Evolutionary conservation across 75 land plant genomes (phyloP), one percentile per base, ranked within the genome.

Genomic region (Selaginella moellendorffii): DNA sequence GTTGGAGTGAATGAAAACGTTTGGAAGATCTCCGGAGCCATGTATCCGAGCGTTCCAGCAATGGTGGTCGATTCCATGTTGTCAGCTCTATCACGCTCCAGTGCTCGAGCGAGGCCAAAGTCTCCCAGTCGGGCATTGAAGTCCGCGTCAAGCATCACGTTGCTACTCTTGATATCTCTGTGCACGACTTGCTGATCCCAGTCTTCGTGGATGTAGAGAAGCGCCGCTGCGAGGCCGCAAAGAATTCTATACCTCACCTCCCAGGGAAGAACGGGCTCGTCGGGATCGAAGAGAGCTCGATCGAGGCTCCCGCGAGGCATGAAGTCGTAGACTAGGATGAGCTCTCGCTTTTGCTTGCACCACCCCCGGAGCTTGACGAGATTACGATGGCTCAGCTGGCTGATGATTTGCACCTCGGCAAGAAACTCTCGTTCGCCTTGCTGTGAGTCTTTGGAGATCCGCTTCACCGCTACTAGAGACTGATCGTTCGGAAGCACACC

Each of bases 11-110:
- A 1, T 18, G 69, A 29, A 10, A 74, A 66, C n/a, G 54, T 72
- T 9, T 61, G 62, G 9, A 31, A 46, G 36, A 72, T 30, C 26
- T 74, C 67, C 0, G 74, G 76, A 1, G 74, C 76, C n/a, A 71
- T 28, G 21, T 74, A 74, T 0, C 75, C 75, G 1, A 70, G 27
- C 0, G 68, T 67, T 2, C 68, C 68, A 19, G 62, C 62, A n/a
- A n/a, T n/a, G n/a, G n/a, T n/a, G n/a, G n/a, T n/a, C n/a, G n/a
- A n/a, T n/a, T n/a, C n/a, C n/a, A n/a, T n/a, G n/a, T n/a, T n/a
- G n/a, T n/a, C n/a, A n/a, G n/a, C n/a, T n/a, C n/a, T n/a, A n/a
- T n/a, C n/a, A n/a, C n/a, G n/a, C n/a, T n/a, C n/a, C n/a, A n/a
- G n/a, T n/a, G n/a, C n/a, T n/a, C 26, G 31, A 21, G 63, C 68